Percentiles rank a stretch among this genome's conserved stretches.
phyloP scores from a whole-genome alignment of 176 grass and related monocot species.

The Thinopyrum elongatum region DNA sequence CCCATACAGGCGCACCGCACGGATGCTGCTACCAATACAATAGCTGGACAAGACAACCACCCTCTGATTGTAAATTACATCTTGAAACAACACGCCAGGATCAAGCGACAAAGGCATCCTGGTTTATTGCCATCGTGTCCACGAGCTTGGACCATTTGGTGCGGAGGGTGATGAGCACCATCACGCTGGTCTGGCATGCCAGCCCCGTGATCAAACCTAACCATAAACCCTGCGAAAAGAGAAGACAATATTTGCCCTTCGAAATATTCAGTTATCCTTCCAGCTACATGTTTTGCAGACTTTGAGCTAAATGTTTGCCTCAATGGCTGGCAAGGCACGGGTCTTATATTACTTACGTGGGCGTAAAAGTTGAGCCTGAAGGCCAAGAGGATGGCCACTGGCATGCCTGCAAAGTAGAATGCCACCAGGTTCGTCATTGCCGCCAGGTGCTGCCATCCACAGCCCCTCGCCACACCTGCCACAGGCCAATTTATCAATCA shows the following conservation, averaged over 20 bases:
- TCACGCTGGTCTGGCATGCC: conserved; percentile 39
- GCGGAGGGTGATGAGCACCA: conserved; percentile 67
- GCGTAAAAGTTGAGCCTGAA: conserved; percentile 62
- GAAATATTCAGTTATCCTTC: too few species aligned
- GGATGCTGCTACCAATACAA: too few species aligned
- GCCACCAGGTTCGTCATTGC: conserved; percentile 84
- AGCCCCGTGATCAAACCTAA: conserved; percentile 68
- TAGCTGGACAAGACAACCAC: too few species aligned
- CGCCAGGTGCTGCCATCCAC: conserved; percentile 88
- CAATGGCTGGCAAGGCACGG: too few species aligned
- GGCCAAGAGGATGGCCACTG: conserved; percentile 59
- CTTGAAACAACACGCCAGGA: too few species aligned
- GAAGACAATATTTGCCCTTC: background rate
- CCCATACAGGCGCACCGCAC: too few species aligned
- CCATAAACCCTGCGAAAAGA: conserved; percentile 59
- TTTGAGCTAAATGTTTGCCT: too few species aligned
- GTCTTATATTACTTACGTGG: conserved; percentile 15
- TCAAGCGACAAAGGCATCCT: conserved; percentile 25
- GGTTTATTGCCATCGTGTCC: conserved; percentile 28
- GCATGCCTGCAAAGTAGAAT: conserved; percentile 84
- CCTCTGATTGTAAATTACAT: too few species aligned
- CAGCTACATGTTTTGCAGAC: background rate
- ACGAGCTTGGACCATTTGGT: conserved; percentile 56
- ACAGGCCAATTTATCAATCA: background rate
- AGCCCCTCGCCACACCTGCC: conserved; percentile 75